Base-by-base conservation (phyloP, 331 rosid genomes). In the Arachis monticola region DNA sequence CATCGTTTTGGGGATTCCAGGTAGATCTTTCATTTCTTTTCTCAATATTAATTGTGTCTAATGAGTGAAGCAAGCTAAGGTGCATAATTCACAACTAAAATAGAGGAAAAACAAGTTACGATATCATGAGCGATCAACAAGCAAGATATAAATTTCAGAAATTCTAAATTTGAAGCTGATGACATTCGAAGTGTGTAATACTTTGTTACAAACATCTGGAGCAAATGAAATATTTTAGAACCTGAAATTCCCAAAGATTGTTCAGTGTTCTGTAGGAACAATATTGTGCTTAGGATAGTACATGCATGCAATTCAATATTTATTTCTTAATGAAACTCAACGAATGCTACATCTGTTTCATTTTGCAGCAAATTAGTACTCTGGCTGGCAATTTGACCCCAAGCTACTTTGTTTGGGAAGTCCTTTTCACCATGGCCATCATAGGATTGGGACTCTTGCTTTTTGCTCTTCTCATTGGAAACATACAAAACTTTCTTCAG, bases 1-100 rank as follows among this genome's bases (percentile, higher is more conserved):
- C 96, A 8, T 70, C 88, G 7, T 93, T 88, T 83, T 91, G 98
- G 98, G 97, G 98, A 73, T 93, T 93, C 79, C 97, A 91, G 96
- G 98, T 91, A 74, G 67, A 9, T 10, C 65, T 59, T 59, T 58
- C 3, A 35, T 60, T 59, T 56, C 50, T 17, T 41, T 7, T 60
- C 55, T 52, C 45, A 47, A 13, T 42, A 11, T 40, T 62, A 57
- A 31, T 27, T 6, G 11, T 35, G 5, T 63, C n/a, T 44, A 17
- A 32, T 40, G 42, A 67, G 59, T 48, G 10, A 48, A 59, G 72
- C 7, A 53, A 61, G 41, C 66, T 75, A 59, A 58, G 67, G n/a
- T 6, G 45, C 55, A 59, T 30, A 17, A 7, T 69, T 27, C 41
- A 12, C 11, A 38, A 38, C 35, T 35, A 53, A 52, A 30, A 27